These are phyloP conservation scores for Xylaria nigripes DNA, from an alignment of 495 filamentous ascomycete genomes.

Conservation along the genomic window DNA sequence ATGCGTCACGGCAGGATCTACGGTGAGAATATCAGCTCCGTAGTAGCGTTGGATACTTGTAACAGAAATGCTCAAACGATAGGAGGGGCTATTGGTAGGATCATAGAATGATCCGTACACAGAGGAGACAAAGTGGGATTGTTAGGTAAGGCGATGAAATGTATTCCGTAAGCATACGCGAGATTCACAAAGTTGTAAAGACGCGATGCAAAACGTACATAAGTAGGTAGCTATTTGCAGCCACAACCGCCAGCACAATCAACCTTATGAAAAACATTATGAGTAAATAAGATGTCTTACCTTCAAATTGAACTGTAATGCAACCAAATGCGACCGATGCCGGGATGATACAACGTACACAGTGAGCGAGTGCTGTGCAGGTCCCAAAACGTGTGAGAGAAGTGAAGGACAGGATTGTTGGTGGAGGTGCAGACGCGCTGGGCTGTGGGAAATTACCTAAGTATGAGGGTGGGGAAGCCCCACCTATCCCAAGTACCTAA, in stretches of 20 bases:
- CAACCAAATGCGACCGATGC: too few species aligned
- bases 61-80: neutral
- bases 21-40: neutral
- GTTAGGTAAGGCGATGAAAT: too few species aligned
- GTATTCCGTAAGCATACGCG: neutral
- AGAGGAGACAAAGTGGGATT: neutral
- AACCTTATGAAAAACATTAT: neutral
- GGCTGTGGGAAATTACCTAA: too few species aligned
- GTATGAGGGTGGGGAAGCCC: too few species aligned
- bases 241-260: neutral
- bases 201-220: neutral
- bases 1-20: conserved; percentile 1
- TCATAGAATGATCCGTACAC: neutral
- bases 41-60: neutral
- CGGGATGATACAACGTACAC: neutral
- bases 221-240: neutral
- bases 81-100: neutral
- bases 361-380: neutral
- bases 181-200: neutral
- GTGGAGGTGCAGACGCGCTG: too few species aligned
- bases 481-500: too few species aligned
- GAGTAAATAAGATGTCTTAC: neutral
- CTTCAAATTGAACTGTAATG: neutral
- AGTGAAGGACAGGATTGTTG: too few species aligned
- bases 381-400: neutral